Conservation (phyloP, 768 basidiomycete genomes). For the Termitomyces sp. region DNA sequence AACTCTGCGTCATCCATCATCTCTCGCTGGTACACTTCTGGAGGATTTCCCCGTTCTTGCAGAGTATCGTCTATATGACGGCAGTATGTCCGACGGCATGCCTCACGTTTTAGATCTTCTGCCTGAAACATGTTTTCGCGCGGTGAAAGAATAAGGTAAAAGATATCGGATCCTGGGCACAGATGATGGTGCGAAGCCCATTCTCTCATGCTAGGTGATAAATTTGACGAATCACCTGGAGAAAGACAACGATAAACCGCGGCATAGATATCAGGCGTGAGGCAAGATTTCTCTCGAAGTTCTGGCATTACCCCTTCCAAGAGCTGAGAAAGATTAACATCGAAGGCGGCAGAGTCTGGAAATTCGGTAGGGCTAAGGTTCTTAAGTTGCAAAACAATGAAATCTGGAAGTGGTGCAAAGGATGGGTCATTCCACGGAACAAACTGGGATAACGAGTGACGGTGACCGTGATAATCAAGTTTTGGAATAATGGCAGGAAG, state of each 20-base stretch:
- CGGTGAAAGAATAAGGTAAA: constrained; percentile 55
- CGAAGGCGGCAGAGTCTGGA: constrained; percentile 53
- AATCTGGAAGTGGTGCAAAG: constrained; percentile 59
- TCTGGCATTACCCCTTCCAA: constrained; percentile 47
- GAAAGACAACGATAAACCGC: constrained; percentile 46
- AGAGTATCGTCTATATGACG: constrained; percentile 30
- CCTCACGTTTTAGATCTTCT: constrained; percentile 36
- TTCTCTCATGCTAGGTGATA: constrained; percentile 35
- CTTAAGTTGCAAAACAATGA: constrained; percentile 51
- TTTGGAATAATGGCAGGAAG: constrained; percentile 1
- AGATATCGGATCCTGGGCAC: constrained; percentile 56
- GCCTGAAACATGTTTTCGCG: constrained; percentile 56
- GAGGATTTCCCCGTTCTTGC: not conserved
- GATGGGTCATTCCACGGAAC: constrained; percentile 59
- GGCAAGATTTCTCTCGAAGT: constrained; percentile 57
- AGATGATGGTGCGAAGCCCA: constrained; percentile 63
- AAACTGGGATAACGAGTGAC: constrained; percentile 19
- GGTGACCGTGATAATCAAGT: not conserved
- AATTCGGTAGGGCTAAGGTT: constrained; percentile 54
- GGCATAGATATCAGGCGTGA: constrained; percentile 52
- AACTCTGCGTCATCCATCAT: constrained; percentile 26
- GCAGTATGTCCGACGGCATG: constrained; percentile 42
- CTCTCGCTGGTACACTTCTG: not conserved
- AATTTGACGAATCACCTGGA: constrained; percentile 32
- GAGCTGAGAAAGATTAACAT: constrained; percentile 47